Conservation (phyloP, 257 asterid genomes). For the Penstemon davidsonii region DNA sequence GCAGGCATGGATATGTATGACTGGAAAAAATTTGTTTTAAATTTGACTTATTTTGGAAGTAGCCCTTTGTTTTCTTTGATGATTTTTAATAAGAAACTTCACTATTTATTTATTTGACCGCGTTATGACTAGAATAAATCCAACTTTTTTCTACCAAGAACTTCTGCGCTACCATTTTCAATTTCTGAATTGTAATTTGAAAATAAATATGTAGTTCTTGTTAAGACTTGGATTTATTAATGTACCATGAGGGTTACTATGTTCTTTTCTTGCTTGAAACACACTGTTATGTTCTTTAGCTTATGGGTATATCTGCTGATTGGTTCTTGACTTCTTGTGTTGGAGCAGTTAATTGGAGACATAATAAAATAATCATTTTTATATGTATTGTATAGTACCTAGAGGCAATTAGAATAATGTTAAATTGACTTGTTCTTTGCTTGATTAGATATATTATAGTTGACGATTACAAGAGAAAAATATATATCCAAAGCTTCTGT, state of each 20-base stretch:
- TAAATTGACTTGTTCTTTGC: conserved; percentile 35
- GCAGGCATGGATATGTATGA: no score
- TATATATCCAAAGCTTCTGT: conserved; percentile 8
- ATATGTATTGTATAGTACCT: neutral
- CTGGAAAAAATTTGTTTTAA: no score
- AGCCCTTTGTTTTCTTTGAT: no score
- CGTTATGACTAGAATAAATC: no score
- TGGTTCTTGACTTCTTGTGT: neutral
- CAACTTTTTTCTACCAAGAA: no score
- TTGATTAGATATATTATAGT: conserved; percentile 42
- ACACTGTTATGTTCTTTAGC: neutral
- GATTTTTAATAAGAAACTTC: no score
- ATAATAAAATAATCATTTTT: conserved; percentile 10
- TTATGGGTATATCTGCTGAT: neutral
- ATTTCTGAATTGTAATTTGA: no score
- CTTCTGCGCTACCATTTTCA: no score
- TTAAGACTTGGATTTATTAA: neutral
- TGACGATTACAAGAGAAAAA: conserved; percentile 22
- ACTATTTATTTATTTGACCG: no score
- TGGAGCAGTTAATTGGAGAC: neutral
- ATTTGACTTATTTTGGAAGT: no score
- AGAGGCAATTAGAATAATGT: conserved; percentile 29
- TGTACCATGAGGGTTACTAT: neutral
- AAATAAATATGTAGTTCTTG: no score
- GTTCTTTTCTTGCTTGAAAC: neutral